phyloP scores from a whole-genome alignment of 2,329 filamentous ascomycete species.

The Colletotrichum sp. region DNA sequence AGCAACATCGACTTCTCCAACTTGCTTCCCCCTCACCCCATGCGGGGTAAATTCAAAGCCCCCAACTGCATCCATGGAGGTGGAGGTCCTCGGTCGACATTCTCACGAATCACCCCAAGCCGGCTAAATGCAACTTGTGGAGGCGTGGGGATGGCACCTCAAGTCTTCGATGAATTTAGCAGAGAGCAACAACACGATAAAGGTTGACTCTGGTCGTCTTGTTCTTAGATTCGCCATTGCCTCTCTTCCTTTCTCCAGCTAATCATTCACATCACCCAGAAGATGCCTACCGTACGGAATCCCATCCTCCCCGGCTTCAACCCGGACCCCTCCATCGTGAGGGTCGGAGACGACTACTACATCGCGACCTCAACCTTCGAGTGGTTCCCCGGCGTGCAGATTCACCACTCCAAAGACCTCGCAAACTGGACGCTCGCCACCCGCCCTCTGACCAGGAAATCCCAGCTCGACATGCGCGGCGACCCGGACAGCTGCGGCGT shows the following conservation, averaged over 20 bases:
- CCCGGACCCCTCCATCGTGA: slow-evolving; percentile 58
- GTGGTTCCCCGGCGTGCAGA: slow-evolving; percentile 61
- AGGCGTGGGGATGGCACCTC: slow-evolving; percentile 3
- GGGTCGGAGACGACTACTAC: slow-evolving; percentile 59
- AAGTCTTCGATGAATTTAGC: background rate
- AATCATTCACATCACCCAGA: background rate
- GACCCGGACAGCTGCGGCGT: slow-evolving; percentile 65
- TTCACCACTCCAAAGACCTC: slow-evolving; percentile 57
- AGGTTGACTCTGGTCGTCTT: background rate
- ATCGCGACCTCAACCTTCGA: slow-evolving; percentile 62
- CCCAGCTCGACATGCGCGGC: slow-evolving; percentile 62
- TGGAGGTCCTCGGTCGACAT: slow-evolving; percentile 5
- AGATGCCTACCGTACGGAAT: slow-evolving; percentile 55
- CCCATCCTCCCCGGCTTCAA: slow-evolving; percentile 64
- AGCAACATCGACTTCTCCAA: background rate
- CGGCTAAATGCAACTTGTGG: slow-evolving; percentile 19
- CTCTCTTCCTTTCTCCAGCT: no score
- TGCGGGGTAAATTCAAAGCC: slow-evolving; percentile 4
- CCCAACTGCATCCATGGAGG: background rate
- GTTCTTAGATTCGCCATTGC: accelerated
- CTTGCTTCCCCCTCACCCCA: background rate
- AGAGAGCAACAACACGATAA: background rate
- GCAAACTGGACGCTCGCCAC: slow-evolving; percentile 56
- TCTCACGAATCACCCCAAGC: slow-evolving; percentile 11
- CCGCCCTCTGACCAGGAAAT: slow-evolving; percentile 53